Conservation (phyloP, 352 stramenopile genomes). For the Phytopythium chamaehyphon region DNA sequence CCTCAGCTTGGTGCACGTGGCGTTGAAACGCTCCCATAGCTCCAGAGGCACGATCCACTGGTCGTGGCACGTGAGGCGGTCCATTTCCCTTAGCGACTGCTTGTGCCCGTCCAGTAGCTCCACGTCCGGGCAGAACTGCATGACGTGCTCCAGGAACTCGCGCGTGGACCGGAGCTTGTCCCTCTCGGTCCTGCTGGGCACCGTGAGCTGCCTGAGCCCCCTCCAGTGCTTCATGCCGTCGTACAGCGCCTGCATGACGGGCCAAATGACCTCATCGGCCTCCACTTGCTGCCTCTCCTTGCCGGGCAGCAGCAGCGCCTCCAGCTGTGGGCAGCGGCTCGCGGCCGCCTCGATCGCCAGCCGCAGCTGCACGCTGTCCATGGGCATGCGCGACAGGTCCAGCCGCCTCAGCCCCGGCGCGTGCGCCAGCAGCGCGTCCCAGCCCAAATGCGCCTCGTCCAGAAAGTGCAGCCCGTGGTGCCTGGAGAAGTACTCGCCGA, state of each 20-base stretch:
- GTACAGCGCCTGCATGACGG: conserved; percentile 23
- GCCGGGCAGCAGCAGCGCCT: conserved; percentile 23
- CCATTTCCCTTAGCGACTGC: conserved; percentile 20
- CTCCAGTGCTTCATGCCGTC: conserved; percentile 24
- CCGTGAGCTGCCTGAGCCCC: conserved; percentile 24
- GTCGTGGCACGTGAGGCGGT: conserved; percentile 29
- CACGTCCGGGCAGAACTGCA: conserved; percentile 26
- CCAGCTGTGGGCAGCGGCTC: conserved; percentile 25
- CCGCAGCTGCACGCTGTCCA: conserved; percentile 21
- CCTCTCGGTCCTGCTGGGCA: conserved; percentile 20
- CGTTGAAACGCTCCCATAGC: conserved; percentile 32
- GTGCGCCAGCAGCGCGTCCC: conserved; percentile 19
- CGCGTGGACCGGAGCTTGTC: conserved; percentile 15
- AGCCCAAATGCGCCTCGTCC: conserved; percentile 17
- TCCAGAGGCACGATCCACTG: conserved; percentile 30
- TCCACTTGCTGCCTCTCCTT: conserved; percentile 19
- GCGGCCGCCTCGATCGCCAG: conserved; percentile 19
- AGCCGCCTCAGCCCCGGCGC: conserved; percentile 18
- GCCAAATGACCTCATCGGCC: conserved; percentile 8
- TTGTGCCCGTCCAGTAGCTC: conserved; percentile 32
- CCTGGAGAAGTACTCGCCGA: conserved; percentile 23
- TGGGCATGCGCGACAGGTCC: conserved; percentile 22
- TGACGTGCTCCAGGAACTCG: conserved; percentile 27
- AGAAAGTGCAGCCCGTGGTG: conserved; percentile 15
- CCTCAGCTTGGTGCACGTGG: conserved; percentile 25